phyloP scores from a whole-genome alignment of 129 eudicot genomes.

The Mikania micrantha region DNA sequence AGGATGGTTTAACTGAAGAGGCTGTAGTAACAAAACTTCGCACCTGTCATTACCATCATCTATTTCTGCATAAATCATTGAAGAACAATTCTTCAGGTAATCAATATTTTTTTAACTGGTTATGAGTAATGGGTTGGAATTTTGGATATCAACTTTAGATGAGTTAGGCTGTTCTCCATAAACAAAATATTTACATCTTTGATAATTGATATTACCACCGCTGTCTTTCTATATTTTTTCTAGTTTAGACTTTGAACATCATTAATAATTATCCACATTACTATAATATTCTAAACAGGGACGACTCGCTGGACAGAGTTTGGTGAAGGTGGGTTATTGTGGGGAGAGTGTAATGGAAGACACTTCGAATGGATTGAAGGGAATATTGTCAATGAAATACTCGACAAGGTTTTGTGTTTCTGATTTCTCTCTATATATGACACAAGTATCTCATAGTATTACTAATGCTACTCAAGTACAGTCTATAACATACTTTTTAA shows the following conservation, averaged over 20 bases:
- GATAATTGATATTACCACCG: slow-evolving; percentile 4
- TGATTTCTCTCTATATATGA: not conserved
- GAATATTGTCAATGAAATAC: slow-evolving; percentile 47
- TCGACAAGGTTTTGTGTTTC: slow-evolving; percentile 48
- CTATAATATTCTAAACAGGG: slow-evolving; percentile 44
- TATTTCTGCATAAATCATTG: slow-evolving; percentile 77
- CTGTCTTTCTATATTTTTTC: not conserved
- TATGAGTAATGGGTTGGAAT: not conserved
- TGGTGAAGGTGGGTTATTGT: slow-evolving; percentile 96
- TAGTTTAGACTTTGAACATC: not conserved
- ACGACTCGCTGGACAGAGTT: slow-evolving; percentile 90
- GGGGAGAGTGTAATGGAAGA: slow-evolving; percentile 88
- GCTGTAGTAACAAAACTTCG: slow-evolving; percentile 93
- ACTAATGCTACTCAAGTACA: not conserved
- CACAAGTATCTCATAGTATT: not conserved
- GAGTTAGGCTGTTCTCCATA: not conserved
- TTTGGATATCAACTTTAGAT: not conserved
- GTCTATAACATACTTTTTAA: not conserved
- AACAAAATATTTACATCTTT: not conserved
- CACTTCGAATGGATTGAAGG: slow-evolving; percentile 94
- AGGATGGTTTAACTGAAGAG: slow-evolving; percentile 92
- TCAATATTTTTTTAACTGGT: not conserved
- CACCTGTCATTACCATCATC: slow-evolving; percentile 84
- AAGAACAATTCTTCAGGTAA: slow-evolving; percentile 81
- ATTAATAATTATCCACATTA: slow-evolving; percentile 4